Evolutionary conservation across 2,329 filamentous ascomycete genomes (phyloP).

Genomic region (Aspergillus fijiensis): DNA sequence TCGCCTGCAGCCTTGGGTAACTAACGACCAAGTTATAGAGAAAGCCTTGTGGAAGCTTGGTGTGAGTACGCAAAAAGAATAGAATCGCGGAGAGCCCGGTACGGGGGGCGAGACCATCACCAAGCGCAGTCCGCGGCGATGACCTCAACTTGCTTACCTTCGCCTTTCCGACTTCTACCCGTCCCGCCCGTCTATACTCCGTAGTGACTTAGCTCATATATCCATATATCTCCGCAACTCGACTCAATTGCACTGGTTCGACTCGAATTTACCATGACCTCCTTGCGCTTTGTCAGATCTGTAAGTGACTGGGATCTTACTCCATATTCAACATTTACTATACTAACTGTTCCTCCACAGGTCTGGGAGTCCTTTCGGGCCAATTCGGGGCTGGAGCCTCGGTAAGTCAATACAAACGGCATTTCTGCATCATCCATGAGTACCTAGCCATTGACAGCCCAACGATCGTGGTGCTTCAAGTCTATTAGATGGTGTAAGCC

Average conservation of each 20-base stretch:
- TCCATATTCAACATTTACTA: neutral
- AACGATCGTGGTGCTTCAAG: constrained; percentile 16
- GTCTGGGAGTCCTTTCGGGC: constrained; percentile 82
- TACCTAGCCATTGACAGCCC: constrained; percentile 10
- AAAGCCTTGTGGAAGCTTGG: constrained; percentile 9
- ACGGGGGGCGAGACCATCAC: constrained; percentile 31
- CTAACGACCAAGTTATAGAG: too few species aligned
- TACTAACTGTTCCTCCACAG: constrained; percentile 47
- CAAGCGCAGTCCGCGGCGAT: constrained; percentile 30
- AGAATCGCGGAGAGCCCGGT: constrained; percentile 12
- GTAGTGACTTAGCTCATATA: too few species aligned
- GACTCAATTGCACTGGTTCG: neutral
- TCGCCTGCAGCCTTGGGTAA: neutral
- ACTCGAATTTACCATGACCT: constrained; percentile 44
- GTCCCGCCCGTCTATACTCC: too few species aligned
- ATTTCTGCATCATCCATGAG: neutral
- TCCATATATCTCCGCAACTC: too few species aligned
- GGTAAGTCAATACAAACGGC: constrained; percentile 53
- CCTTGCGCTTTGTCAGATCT: constrained; percentile 64
- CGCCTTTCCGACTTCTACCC: too few species aligned
- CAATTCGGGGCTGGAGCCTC: constrained; percentile 84
- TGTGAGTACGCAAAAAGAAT: neutral
- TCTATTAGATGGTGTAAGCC: constrained; percentile 44
- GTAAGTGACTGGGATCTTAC: constrained; percentile 44
- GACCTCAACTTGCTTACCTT: constrained; percentile 14